phyloP scores from a whole-genome alignment of 257 asterid species.

The Rhazya stricta region DNA sequence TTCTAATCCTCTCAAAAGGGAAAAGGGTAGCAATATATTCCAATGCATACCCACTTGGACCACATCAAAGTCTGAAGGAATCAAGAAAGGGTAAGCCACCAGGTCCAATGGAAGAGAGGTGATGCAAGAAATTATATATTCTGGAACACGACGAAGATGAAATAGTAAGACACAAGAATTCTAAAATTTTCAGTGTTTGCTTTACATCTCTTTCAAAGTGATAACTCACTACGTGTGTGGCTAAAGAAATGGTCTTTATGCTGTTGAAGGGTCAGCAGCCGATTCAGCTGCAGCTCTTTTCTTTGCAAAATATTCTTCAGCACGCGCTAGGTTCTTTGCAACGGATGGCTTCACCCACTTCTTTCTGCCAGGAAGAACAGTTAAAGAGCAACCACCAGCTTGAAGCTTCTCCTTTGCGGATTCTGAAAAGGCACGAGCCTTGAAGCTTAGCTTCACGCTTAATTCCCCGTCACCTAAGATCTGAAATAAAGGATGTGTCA shows the following conservation, averaged over 20 bases:
- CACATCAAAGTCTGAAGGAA: constrained; percentile 23
- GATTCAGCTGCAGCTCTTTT: constrained; percentile 56
- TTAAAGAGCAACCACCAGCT: constrained; percentile 50
- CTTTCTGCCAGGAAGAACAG: constrained; percentile 71
- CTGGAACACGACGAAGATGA: constrained; percentile 13
- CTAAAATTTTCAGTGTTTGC: constrained; percentile 13
- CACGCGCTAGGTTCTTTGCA: constrained; percentile 70
- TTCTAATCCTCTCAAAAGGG: constrained; percentile 1
- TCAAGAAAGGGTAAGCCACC: constrained; percentile 14
- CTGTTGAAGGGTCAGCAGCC: constrained; percentile 30
- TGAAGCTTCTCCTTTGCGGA: constrained; percentile 69
- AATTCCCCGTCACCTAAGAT: constrained; percentile 73
- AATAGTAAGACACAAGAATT: constrained; percentile 11
- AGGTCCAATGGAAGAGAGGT: constrained; percentile 14
- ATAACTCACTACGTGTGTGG: constrained; percentile 18
- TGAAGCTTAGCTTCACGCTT: constrained; percentile 52
- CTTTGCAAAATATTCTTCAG: constrained; percentile 82
- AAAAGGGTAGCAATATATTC: constrained; percentile 19
- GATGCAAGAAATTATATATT: constrained; percentile 22
- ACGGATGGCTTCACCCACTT: constrained; percentile 74
- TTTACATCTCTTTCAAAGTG: constrained; percentile 21
- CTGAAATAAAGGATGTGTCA: constrained; percentile 21
- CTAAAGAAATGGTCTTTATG: constrained; percentile 27
- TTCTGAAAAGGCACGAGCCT: constrained; percentile 65
- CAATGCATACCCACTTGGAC: constrained; percentile 32